phyloP scores from a whole-genome alignment of 805 yeast species.

The Peterozyma toletana region DNA sequence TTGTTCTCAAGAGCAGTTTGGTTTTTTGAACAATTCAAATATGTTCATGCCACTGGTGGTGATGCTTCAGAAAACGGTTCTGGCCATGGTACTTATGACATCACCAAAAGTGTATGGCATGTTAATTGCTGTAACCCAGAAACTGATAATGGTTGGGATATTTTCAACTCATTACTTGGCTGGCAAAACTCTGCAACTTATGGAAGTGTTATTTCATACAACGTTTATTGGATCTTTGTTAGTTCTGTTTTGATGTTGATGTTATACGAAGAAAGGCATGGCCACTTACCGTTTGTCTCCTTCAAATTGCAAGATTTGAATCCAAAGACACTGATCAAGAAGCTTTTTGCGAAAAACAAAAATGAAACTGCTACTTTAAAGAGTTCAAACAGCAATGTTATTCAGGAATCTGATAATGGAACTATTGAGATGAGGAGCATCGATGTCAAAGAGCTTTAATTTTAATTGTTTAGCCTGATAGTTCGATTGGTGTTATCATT shows the following conservation, averaged over 20 bases:
- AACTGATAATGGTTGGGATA: constrained; percentile 91
- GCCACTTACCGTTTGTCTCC: constrained; percentile 62
- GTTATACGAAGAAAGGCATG: constrained; percentile 78
- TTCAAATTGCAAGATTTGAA: constrained; percentile 45
- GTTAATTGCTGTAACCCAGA: constrained; percentile 97
- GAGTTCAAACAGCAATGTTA: no score
- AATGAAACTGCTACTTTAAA: no score
- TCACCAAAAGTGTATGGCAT: constrained; percentile 81
- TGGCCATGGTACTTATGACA: constrained; percentile 93
- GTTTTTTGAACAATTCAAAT: constrained; percentile 71
- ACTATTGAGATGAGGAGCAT: no score
- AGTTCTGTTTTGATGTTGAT: constrained; percentile 49
- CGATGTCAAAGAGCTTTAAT: no score
- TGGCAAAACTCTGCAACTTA: constrained; percentile 97
- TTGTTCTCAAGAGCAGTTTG: constrained; percentile 90
- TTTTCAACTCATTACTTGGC: constrained; percentile 88
- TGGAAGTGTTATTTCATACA: constrained; percentile 86
- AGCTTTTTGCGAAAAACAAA: no score
- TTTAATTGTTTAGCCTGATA: no score
- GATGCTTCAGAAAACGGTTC: constrained; percentile 90
- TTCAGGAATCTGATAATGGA: no score
- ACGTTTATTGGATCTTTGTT: constrained; percentile 76
- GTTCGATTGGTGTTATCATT: no score
- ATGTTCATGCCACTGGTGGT: constrained; percentile 72
- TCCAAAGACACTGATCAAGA: constrained; percentile 36